phyloP scores from a whole-genome alignment of 1,284 basidiomycete genomes.

The Pseudozyma tsukubaensis region DNA sequence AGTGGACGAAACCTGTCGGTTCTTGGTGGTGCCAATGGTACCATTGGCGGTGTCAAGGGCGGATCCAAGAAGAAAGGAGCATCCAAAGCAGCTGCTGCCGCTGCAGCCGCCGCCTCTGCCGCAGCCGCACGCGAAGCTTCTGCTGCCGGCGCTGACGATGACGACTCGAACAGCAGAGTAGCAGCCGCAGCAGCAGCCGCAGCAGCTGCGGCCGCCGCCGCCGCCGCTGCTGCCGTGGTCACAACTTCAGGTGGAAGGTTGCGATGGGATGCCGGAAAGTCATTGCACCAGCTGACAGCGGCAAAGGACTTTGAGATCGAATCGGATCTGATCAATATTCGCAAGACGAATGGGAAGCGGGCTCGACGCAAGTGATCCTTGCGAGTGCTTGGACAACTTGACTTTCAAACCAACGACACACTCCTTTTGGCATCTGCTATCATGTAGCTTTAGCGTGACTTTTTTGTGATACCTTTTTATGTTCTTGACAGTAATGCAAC shows the following conservation, averaged over 20 bases:
- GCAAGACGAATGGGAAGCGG: conserved; percentile 66
- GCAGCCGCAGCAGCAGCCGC: conserved; percentile 47
- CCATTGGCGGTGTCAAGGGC: conserved; percentile 33
- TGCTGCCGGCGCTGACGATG: conserved; percentile 43
- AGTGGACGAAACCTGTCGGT: conserved; percentile 34
- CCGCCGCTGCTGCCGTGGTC: conserved; percentile 48
- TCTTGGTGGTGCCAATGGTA: conserved; percentile 39
- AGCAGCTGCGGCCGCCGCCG: conserved; percentile 36
- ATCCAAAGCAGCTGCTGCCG: conserved; percentile 39
- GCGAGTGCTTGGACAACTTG: background rate
- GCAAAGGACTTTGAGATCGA: conserved; percentile 68
- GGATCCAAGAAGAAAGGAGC: conserved; percentile 49
- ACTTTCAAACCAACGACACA: background rate
- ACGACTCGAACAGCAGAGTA: conserved; percentile 46
- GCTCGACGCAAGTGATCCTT: conserved; percentile 44
- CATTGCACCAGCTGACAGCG: conserved; percentile 62
- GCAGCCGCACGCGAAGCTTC: conserved; percentile 51
- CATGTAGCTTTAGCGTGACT: background rate
- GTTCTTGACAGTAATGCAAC: background rate
- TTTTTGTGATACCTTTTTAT: background rate
- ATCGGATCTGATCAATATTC: conserved; percentile 66
- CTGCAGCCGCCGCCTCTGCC: conserved; percentile 39
- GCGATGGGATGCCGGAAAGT: conserved; percentile 66
- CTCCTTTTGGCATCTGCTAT: background rate
- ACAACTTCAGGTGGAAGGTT: conserved; percentile 59